A percentile compares a stretch with the other conserved stretches of the same genome.
phyloP scores from a whole-genome alignment of 805 yeast species.

The Blastobotrys mokoenaii region DNA sequence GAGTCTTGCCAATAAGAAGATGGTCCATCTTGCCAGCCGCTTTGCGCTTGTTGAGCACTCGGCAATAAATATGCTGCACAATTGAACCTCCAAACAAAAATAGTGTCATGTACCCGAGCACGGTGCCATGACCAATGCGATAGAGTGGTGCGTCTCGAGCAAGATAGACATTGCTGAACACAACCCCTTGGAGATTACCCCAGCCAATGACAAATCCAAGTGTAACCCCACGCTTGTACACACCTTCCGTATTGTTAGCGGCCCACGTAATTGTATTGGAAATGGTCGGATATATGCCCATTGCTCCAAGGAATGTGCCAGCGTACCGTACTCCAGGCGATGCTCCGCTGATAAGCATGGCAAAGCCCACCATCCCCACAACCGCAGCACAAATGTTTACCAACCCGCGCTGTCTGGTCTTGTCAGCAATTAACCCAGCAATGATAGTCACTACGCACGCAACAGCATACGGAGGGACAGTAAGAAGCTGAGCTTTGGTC shows the following conservation, averaged over 20 bases:
- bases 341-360: slow-evolving; percentile 1
- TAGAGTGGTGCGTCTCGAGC: slow-evolving; percentile 30
- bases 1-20: too few species aligned
- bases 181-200: slow-evolving; percentile 38
- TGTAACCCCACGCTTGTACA: slow-evolving; percentile 35
- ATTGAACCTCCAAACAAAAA: too few species aligned
- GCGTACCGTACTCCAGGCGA: neutral
- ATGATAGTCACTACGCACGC: slow-evolving; percentile 39
- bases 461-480: slow-evolving; percentile 39
- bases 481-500: slow-evolving; percentile 35
- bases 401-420: neutral
- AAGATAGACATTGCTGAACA: slow-evolving; percentile 34
- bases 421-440: slow-evolving; percentile 3
- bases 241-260: slow-evolving; percentile 35
- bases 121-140: slow-evolving; percentile 28
- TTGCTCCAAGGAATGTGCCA: slow-evolving; percentile 7
- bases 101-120: neutral
- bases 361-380: neutral
- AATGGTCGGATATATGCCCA: slow-evolving; percentile 29
- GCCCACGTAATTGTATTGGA: slow-evolving; percentile 37
- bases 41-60: too few species aligned
- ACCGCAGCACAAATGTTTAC: neutral
- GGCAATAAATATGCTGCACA: too few species aligned
- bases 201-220: slow-evolving; percentile 35
- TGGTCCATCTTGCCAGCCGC: too few species aligned